Percentiles rank a stretch among this genome's conserved stretches.
Evolutionary conservation across 306 rosid genomes (phyloP).

Genomic region (Prunus davidiana): DNA sequence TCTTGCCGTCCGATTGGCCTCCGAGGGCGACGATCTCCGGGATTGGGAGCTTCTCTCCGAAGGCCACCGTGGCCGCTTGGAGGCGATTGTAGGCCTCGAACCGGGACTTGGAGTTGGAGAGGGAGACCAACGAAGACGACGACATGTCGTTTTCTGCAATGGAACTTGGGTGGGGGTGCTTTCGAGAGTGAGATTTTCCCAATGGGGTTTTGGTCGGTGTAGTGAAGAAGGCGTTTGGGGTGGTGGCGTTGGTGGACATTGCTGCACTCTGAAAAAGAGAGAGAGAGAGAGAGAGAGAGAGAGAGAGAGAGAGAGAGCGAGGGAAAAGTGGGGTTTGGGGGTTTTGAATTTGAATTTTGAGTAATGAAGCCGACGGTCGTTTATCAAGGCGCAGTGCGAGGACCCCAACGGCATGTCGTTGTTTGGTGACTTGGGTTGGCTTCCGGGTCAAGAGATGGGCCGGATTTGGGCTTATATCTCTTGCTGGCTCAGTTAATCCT

Average conservation of each 20-base stretch:
- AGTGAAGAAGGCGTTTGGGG: slow-evolving; percentile 23
- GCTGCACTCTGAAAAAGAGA: background rate
- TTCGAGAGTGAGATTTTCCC: slow-evolving; percentile 41
- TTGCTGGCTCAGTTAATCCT: background rate
- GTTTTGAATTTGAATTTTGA: slow-evolving; percentile 26
- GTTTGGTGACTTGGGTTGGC: background rate
- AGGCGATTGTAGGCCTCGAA: slow-evolving; percentile 95
- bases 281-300: slow-evolving; percentile 3
- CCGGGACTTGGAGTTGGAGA: slow-evolving; percentile 46
- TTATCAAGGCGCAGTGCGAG: background rate
- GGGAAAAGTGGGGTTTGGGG: background rate
- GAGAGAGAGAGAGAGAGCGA: background rate
- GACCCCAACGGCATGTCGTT: background rate
- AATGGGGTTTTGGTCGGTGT: slow-evolving; percentile 63
- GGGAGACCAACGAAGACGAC: slow-evolving; percentile 17
- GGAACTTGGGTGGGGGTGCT: slow-evolving; percentile 12
- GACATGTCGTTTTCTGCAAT: slow-evolving; percentile 24
- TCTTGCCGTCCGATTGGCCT: slow-evolving; percentile 89
- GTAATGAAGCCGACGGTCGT: slow-evolving; percentile 1
- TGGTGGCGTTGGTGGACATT: slow-evolving; percentile 45
- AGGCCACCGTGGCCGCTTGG: slow-evolving; percentile 87
- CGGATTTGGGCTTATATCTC: background rate
- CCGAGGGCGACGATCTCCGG: slow-evolving; percentile 93
- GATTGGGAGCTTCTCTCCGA: slow-evolving; percentile 87
- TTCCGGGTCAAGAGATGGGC: background rate